A percentile compares a stretch with the other conserved stretches of the same genome.
These are phyloP conservation scores for Dactylellina leptospora DNA, from an alignment of 2,329 filamentous ascomycete species.

Conservation along the genomic window DNA sequence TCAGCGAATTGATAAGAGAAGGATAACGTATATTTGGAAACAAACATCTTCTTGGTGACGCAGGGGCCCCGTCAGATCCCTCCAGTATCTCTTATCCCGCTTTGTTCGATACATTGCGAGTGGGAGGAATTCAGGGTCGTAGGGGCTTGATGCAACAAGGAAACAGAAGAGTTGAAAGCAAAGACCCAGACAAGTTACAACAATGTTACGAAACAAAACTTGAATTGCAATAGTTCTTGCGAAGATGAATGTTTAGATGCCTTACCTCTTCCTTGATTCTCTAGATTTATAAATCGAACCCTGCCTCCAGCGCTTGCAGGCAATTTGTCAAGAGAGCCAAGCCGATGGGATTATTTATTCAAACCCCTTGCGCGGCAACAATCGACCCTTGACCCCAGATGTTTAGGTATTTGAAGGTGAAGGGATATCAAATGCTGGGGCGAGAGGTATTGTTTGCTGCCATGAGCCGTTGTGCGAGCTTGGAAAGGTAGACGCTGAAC, in stretches of 20 bases:
- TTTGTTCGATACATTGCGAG: constrained; percentile 36
- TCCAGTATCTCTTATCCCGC: constrained; percentile 40
- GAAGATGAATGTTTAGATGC: not conserved
- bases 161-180: not conserved
- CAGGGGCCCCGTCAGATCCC: constrained; percentile 19
- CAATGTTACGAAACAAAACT: not conserved
- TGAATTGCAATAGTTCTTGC: not conserved
- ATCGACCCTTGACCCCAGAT: constrained; percentile 27
- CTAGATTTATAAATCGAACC: constrained; percentile 21
- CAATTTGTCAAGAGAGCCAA: constrained; percentile 21
- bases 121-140: not conserved
- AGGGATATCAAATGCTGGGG: not conserved
- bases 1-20: constrained; percentile 2
- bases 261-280: constrained; percentile 7
- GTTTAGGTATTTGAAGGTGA: not conserved
- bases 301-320: constrained; percentile 7
- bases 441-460: not conserved
- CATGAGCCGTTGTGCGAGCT: constrained; percentile 11
- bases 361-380: constrained; percentile 11
- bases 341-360: constrained; percentile 15
- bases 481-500: constrained; percentile 18
- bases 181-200: not conserved
- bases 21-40: constrained; percentile 4
- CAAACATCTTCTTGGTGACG: constrained; percentile 48
- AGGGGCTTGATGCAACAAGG: not conserved